Evolutionary conservation across 139 green algal species (phyloP), one percentile per base, ranked within the genome.

Genomic region (Chlorella sp.): DNA sequence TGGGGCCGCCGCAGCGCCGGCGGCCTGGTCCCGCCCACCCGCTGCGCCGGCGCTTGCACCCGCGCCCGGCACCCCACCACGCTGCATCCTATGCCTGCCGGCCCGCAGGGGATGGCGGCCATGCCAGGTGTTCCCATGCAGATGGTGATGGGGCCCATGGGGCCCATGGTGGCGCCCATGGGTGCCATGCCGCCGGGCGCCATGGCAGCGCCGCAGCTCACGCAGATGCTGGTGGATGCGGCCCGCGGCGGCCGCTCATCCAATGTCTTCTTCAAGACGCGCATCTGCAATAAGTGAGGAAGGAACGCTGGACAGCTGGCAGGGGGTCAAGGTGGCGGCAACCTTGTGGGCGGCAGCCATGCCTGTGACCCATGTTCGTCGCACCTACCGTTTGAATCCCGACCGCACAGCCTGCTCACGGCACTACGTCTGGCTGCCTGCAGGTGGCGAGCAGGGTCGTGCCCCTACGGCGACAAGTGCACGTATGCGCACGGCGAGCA

Each of bases 261-360:
- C 34, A 87, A 89, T 30, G 77, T 92, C 11, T 92, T 92, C 41
- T 91, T 87, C 85, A 92, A 92, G 60, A 92, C 89, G 3, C 67
- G 88, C 58, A 80, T 92, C n/a, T 92, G 89, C 81, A 84, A 90
- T 48, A 90, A 89, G 84, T 92, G 85, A 84, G 79, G 1, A 41
- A 32, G 2, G 65, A n/a, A n/a, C 13, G 51, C 51, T 60, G 51
- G 51, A 16, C 51, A 24, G 51, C 46, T 7, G 46, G 11, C 8
- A 11, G 46, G 46, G 46, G 46, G 46, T 7, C n/a, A n/a, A n/a
- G n/a, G n/a, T n/a, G n/a, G n/a, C n/a, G n/a, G n/a, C n/a, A n/a
- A n/a, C n/a, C n/a, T n/a, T n/a, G n/a, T n/a, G n/a, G n/a, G n/a
- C n/a, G n/a, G n/a, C n/a, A n/a, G n/a, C n/a, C n/a, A n/a, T n/a